These are phyloP conservation scores for Obelidium mucronatum DNA, from an alignment of 192 early-diverging fungal species.

Conservation along the genomic window DNA sequence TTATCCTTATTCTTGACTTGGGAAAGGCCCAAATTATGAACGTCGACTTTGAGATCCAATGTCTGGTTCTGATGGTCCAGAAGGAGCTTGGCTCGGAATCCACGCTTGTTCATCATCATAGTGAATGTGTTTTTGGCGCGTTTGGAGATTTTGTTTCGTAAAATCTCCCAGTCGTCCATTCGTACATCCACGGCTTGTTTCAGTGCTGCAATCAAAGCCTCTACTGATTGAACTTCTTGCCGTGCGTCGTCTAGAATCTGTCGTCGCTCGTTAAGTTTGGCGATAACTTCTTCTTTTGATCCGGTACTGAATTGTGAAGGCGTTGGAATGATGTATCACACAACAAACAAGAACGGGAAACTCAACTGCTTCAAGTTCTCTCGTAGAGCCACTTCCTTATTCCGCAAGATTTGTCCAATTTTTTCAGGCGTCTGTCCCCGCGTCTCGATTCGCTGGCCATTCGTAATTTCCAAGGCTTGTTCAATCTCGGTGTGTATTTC, in stretches of 20 bases:
- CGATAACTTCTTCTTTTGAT: constrained; percentile 15
- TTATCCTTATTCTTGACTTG: constrained; percentile 63
- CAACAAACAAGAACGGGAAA: background rate
- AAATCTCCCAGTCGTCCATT: constrained; percentile 66
- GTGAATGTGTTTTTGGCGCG: constrained; percentile 78
- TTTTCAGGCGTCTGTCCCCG: background rate
- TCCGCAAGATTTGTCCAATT: background rate
- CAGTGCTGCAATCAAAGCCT: constrained; percentile 43
- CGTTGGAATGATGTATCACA: no score
- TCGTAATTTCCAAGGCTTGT: constrained; percentile 1
- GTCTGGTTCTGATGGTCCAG: constrained; percentile 74
- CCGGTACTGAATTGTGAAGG: no score
- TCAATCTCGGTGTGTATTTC: background rate
- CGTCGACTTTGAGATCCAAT: constrained; percentile 58
- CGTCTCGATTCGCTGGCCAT: constrained; percentile 19
- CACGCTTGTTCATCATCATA: constrained; percentile 78
- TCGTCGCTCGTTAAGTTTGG: background rate
- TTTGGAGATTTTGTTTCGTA: constrained; percentile 77
- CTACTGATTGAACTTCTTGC: constrained; percentile 24
- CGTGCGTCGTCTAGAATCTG: constrained; percentile 19
- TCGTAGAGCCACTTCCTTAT: background rate
- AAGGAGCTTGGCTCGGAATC: constrained; percentile 79
- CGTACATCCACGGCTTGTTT: constrained; percentile 65
- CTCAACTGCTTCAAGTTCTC: constrained; percentile 27
- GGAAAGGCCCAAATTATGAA: constrained; percentile 20